Percentiles rank a stretch among this genome's conserved stretches.
phyloP scores from a whole-genome alignment of 257 asterid genomes.

The Fraxinus americana region DNA sequence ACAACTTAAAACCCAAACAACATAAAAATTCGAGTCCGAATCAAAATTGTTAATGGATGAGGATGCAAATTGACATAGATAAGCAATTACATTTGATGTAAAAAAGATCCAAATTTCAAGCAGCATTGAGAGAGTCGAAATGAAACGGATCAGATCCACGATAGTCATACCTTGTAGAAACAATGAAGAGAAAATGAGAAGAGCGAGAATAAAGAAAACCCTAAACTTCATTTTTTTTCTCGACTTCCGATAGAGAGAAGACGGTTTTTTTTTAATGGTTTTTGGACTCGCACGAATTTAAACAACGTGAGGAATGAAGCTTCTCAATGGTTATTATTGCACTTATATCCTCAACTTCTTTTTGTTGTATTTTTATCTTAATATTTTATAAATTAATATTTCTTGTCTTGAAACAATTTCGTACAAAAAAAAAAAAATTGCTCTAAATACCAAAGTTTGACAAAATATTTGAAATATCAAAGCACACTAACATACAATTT shows the following conservation, averaged over 20 bases:
- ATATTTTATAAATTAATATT: no score
- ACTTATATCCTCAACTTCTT: no score
- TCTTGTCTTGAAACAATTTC: no score
- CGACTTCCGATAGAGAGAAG: neutral
- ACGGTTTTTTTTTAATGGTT: neutral
- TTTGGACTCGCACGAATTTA: neutral
- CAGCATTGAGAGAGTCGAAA: neutral
- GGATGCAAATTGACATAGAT: conserved; percentile 24
- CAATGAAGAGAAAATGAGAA: conserved; percentile 69
- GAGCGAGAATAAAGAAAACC: conserved; percentile 61
- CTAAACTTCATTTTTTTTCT: conserved; percentile 55
- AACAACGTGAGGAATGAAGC: neutral
- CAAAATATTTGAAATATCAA: no score
- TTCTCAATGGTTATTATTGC: no score
- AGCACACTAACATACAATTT: no score
- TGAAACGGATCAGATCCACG: conserved; percentile 35
- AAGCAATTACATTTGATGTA: conserved; percentile 11
- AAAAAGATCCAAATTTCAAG: neutral
- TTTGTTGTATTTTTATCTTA: no score
- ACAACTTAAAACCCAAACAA: conserved; percentile 1
- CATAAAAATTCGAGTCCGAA: conserved; percentile 13
- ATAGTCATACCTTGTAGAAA: conserved; percentile 64
- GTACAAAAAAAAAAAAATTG: no score
- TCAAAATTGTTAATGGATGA: conserved; percentile 19
- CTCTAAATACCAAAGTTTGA: no score